Evolutionary conservation across 345 rosid species (phyloP).

Genomic region (Salix caprea): DNA sequence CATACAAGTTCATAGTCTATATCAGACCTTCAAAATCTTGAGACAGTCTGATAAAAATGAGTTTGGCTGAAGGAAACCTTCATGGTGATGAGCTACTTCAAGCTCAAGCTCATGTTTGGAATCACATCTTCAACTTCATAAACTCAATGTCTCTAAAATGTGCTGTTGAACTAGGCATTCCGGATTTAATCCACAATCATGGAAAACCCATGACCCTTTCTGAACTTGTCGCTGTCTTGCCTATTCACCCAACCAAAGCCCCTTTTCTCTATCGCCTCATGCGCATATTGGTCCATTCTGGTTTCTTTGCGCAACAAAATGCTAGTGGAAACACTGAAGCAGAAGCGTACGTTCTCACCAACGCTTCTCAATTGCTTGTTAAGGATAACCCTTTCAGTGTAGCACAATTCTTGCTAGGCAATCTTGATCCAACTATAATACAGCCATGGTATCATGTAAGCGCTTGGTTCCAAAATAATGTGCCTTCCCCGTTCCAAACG

Average conservation of each 20-base stretch:
- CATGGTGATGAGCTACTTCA: not conserved
- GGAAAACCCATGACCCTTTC: constrained; percentile 13
- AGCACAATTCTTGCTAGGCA: constrained; percentile 4
- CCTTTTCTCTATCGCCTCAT: constrained; percentile 4
- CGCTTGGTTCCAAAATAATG: constrained; percentile 16
- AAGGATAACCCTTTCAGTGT: constrained; percentile 18
- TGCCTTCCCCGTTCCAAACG: constrained; percentile 5
- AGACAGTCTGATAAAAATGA: not conserved
- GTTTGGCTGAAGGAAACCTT: not conserved
- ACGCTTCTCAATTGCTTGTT: constrained; percentile 13
- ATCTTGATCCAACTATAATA: constrained; percentile 5
- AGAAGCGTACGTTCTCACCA: constrained; percentile 17
- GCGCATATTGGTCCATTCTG: constrained; percentile 15
- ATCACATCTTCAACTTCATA: constrained; percentile 13
- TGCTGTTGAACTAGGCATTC: constrained; percentile 7
- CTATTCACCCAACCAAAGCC: constrained; percentile 10
- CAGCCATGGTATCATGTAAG: constrained; percentile 4
- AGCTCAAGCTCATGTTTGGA: constrained; percentile 9
- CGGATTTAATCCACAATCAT: constrained; percentile 4
- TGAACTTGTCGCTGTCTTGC: not conserved
- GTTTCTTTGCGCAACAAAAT: constrained; percentile 2
- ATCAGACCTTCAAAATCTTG: too few species aligned
- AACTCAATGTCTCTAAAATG: constrained; percentile 12
- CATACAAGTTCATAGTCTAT: too few species aligned
- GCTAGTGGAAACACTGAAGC: not conserved